A percentile compares a stretch with the other conserved stretches of the same genome.
These are phyloP conservation scores for Lactuca saligna DNA, from an alignment of 129 eudicot genomes.

Conservation along the genomic window DNA sequence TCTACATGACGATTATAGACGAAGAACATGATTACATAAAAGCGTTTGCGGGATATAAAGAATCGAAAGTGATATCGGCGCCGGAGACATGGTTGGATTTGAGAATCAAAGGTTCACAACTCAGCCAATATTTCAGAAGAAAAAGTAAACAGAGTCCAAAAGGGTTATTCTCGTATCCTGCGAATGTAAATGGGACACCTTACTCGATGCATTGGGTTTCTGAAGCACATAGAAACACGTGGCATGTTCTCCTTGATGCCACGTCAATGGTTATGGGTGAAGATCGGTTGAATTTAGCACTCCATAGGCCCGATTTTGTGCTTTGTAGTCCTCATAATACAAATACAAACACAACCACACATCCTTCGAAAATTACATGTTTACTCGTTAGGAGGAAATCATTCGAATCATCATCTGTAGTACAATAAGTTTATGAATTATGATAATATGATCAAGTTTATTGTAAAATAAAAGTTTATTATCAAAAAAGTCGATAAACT, in stretches of 20 bases:
- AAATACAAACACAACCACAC: slow-evolving; percentile 33
- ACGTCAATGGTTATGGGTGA: slow-evolving; percentile 56
- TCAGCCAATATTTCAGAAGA: slow-evolving; percentile 67
- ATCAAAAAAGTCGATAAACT: slow-evolving; percentile 8
- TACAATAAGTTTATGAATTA: slow-evolving; percentile 12
- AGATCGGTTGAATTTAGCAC: slow-evolving; percentile 54
- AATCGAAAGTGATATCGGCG: slow-evolving; percentile 47
- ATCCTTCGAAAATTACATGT: slow-evolving; percentile 65
- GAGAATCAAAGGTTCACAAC: slow-evolving; percentile 76
- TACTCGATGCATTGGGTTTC: slow-evolving; percentile 87
- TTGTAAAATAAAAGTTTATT: slow-evolving; percentile 12
- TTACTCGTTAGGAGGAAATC: slow-evolving; percentile 59
- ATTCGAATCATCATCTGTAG: slow-evolving; percentile 35
- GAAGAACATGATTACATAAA: slow-evolving; percentile 50
- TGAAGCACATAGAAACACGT: slow-evolving; percentile 70
- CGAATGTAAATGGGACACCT: slow-evolving; percentile 54
- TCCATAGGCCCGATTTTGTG: slow-evolving; percentile 77
- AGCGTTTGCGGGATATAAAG: slow-evolving; percentile 63
- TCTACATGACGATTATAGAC: slow-evolving; percentile 52
- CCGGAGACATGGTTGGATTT: slow-evolving; percentile 68
- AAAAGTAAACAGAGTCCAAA: slow-evolving; percentile 64
- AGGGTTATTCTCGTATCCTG: slow-evolving; percentile 65
- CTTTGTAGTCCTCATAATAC: slow-evolving; percentile 55
- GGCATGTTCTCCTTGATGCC: slow-evolving; percentile 80
- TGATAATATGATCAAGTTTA: neutral